These are phyloP conservation scores for Thalassiosira hispida DNA, from an alignment of 352 stramenopile genomes.

Conservation along the genomic window DNA sequence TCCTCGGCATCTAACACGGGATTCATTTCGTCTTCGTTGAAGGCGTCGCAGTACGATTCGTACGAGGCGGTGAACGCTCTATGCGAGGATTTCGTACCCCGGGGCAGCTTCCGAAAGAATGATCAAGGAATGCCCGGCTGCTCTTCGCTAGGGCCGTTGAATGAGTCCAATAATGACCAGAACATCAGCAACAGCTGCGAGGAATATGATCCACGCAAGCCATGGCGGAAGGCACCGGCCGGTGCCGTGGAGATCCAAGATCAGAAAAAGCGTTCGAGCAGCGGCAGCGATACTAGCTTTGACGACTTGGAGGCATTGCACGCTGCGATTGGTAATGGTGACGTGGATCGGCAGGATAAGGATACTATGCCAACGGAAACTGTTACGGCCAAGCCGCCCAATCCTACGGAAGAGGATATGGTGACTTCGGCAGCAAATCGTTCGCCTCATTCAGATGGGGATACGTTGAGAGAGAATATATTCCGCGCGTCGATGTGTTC, in stretches of 20 bases:
- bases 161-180: background rate
- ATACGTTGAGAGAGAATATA: background rate
- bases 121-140: background rate
- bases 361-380: no score
- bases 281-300: background rate
- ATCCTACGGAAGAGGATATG: background rate
- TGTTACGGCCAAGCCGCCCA: no score
- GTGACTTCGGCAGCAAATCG: background rate
- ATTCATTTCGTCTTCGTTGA: no score
- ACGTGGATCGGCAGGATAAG: no score
- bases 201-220: conserved; percentile 40
- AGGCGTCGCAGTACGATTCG: no score
- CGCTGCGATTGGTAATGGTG: no score
- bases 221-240: conserved; percentile 33
- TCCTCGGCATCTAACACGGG: no score
- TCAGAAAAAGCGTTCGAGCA: background rate
- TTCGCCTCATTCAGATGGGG: background rate
- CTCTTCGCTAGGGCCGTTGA: no score
- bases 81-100: conserved; percentile 10
- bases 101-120: background rate
- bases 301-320: no score
- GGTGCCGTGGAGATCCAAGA: background rate
- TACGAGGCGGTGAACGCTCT: no score
- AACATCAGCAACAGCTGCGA: conserved; percentile 4
- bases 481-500: background rate